Conservation (phyloP, 495 filamentous ascomycete genomes). For the Aspergillus heteromorphus region DNA sequence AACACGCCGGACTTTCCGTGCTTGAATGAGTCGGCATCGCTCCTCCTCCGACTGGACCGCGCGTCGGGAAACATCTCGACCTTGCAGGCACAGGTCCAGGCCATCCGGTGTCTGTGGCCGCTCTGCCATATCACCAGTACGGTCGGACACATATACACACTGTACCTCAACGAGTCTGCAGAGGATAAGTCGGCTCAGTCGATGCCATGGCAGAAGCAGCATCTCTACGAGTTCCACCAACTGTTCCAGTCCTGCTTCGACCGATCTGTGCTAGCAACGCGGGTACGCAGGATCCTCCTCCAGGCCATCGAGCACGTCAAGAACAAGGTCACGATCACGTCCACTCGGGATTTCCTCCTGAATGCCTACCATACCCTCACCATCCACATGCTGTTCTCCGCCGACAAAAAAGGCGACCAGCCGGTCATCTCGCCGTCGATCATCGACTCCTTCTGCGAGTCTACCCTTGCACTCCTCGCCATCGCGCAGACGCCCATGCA, state of each 20-base stretch:
- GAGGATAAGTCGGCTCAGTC: background rate
- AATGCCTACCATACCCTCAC: slow-evolving; percentile 1
- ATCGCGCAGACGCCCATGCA: background rate
- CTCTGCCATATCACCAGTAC: slow-evolving; percentile 4
- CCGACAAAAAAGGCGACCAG: background rate
- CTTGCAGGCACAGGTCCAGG: background rate
- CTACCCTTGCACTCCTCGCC: background rate
- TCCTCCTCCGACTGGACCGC: background rate
- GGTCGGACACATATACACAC: background rate
- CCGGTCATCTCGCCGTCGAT: background rate
- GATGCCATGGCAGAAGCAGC: slow-evolving; percentile 1
- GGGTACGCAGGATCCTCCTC: background rate
- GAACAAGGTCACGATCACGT: background rate
- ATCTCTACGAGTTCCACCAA: background rate
- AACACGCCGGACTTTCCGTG: background rate
- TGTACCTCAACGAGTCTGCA: background rate
- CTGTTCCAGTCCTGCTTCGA: slow-evolving; percentile 1
- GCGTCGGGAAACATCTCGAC: slow-evolving; percentile 3
- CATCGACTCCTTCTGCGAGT: slow-evolving; percentile 1
- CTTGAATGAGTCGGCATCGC: background rate
- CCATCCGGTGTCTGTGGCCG: slow-evolving; percentile 1
- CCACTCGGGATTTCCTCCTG: background rate
- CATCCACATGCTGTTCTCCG: slow-evolving; percentile 2
- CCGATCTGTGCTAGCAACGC: background rate
- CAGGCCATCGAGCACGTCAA: slow-evolving; percentile 1